Conservation (phyloP, 768 basidiomycete species). For the Suillus cothurnatus region DNA sequence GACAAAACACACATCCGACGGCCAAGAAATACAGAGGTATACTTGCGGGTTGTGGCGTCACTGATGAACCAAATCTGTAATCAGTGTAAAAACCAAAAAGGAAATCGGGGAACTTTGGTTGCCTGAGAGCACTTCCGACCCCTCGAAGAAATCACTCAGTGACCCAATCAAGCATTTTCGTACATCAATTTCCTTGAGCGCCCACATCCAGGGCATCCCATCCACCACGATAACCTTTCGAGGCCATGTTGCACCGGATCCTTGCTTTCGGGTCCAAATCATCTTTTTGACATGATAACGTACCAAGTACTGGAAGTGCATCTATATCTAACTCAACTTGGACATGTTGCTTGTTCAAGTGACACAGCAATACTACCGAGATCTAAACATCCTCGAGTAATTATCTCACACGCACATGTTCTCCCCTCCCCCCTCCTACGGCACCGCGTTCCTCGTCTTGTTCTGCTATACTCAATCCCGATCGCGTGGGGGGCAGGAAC, state of each 20-base stretch:
- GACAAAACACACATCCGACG: conserved; percentile 34
- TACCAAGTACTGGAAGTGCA: conserved; percentile 24
- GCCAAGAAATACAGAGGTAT: conserved; percentile 19
- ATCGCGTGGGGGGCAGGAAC: conserved; percentile 10
- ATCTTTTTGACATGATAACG: conserved; percentile 29
- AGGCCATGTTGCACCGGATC: conserved; percentile 30
- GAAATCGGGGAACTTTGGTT: conserved; percentile 5
- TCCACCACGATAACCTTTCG: conserved; percentile 36
- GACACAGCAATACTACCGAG: conserved; percentile 32
- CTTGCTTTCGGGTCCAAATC: conserved; percentile 19
- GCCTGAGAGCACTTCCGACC: conserved; percentile 13
- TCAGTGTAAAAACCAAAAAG: conserved; percentile 19
- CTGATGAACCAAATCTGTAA: conserved; percentile 31
- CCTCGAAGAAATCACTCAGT: conserved; percentile 5
- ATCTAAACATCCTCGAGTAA: too few relatives aligned
- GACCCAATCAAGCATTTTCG: conserved; percentile 19
- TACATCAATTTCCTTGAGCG: conserved; percentile 22
- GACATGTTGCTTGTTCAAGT: conserved; percentile 35
- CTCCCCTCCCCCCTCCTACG: too few relatives aligned
- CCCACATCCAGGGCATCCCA: conserved; percentile 22
- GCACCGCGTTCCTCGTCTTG: conserved; percentile 25
- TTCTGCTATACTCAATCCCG: conserved; percentile 1
- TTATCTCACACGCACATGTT: too few relatives aligned
- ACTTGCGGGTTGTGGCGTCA: conserved; percentile 40
- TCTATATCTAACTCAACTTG: conserved; percentile 32